Percentiles rank a stretch among this genome's conserved stretches.
phyloP scores from a whole-genome alignment of 2,329 filamentous ascomycete species.

The Ceratocystis huliohia region DNA sequence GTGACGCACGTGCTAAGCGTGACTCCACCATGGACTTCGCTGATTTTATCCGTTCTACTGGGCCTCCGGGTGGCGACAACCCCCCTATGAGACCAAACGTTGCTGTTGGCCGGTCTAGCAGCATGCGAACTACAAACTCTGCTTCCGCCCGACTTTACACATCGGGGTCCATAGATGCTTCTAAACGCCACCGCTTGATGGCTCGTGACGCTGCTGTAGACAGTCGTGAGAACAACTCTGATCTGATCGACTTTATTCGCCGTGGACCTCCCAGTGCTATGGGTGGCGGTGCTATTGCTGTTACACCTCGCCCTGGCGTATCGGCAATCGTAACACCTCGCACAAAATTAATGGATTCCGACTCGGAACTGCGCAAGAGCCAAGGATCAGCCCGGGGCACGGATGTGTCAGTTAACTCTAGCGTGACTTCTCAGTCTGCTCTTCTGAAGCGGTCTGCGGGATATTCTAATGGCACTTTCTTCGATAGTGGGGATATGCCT shows the following conservation, averaged over 20 bases:
- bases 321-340: not conserved
- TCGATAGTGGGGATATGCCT: conserved; percentile 40
- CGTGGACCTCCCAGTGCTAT: conserved; percentile 59
- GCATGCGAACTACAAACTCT: conserved; percentile 31
- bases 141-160: conserved; percentile 25
- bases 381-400: conserved; percentile 45
- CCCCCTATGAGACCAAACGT: conserved; percentile 24
- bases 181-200: conserved; percentile 44
- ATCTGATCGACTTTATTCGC: conserved; percentile 90
- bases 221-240: conserved; percentile 56
- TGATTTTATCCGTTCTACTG: conserved; percentile 78
- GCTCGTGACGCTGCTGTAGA: conserved; percentile 59
- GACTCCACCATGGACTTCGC: conserved; percentile 74
- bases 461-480: conserved; percentile 29
- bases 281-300: conserved; percentile 58
- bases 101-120: conserved; percentile 28
- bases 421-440: conserved; percentile 62
- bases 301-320: conserved; percentile 55
- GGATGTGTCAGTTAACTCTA: conserved; percentile 48
- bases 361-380: conserved; percentile 39
- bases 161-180: conserved; percentile 23
- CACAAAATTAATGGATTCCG: conserved; percentile 16
- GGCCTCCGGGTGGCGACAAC: conserved; percentile 43
- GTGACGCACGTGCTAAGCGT: conserved; percentile 58
- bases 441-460: conserved; percentile 40